Conservation (phyloP, 768 basidiomycete genomes). For the Rhizopogon salebrosus region DNA sequence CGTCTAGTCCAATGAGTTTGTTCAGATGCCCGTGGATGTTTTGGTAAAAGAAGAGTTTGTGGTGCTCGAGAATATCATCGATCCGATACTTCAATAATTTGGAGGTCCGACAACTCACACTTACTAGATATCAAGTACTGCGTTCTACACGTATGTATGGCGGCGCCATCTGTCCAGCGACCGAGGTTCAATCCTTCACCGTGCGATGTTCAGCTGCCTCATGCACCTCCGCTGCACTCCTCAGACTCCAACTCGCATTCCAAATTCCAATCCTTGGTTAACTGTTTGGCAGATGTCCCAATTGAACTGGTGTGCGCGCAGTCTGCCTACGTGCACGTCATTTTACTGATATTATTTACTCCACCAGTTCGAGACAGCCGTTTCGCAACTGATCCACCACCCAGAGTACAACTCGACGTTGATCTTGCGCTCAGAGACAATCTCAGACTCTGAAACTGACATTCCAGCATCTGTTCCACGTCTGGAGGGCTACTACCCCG, state of each 20-base stretch:
- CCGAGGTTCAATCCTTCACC: conserved; percentile 22
- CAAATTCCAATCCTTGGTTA: conserved; percentile 26
- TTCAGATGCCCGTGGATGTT: too few species aligned
- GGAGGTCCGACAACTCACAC: too few species aligned
- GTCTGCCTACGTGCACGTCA: not conserved
- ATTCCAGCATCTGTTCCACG: conserved; percentile 31
- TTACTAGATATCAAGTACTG: too few species aligned
- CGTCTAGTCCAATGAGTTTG: too few species aligned
- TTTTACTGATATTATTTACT: not conserved
- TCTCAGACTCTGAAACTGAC: conserved; percentile 32
- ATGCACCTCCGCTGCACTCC: not conserved
- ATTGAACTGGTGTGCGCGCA: conserved; percentile 34
- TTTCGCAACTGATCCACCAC: conserved; percentile 73
- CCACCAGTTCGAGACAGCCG: conserved; percentile 64
- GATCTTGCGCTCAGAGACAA: conserved; percentile 77
- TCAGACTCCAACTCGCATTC: not conserved
- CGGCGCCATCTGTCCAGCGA: conserved; percentile 5
- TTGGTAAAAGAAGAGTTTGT: too few species aligned
- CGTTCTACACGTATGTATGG: too few species aligned
- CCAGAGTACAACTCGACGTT: conserved; percentile 92
- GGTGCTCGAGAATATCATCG: too few species aligned
- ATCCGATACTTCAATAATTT: too few species aligned
- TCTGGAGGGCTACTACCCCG: conserved; percentile 33
- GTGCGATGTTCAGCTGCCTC: conserved; percentile 4
- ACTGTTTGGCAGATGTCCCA: conserved; percentile 39